phyloP scores from a whole-genome alignment of 257 asterid species.

The Echites panduratus region DNA sequence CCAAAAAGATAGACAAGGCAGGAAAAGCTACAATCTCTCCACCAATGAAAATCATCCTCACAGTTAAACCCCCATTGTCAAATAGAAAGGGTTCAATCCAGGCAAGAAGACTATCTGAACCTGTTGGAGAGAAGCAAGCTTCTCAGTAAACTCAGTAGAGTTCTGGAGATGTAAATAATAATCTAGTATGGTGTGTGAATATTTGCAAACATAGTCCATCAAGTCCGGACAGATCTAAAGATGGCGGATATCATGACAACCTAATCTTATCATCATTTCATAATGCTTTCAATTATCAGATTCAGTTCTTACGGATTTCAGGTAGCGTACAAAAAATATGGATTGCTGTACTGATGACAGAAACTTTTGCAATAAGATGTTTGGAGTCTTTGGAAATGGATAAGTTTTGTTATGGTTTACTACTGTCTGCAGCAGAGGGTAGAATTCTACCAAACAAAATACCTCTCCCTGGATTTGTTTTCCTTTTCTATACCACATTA shows the following conservation, averaged over 20 bases:
- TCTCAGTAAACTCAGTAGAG: conserved; percentile 1
- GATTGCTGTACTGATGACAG: conserved; percentile 11
- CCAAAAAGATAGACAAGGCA: conserved; percentile 21
- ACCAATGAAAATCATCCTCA: conserved; percentile 16
- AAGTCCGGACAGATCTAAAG: not conserved
- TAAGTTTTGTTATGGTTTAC: conserved; percentile 10
- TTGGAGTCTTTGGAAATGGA: conserved; percentile 3
- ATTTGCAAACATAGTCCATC: not conserved
- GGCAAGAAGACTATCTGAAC: conserved; percentile 8
- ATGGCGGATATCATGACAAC: not conserved
- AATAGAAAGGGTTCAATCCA: conserved; percentile 3
- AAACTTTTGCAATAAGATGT: conserved; percentile 6
- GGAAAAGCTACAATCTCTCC: conserved; percentile 19
- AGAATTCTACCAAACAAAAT: not conserved
- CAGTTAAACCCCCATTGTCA: conserved; percentile 12
- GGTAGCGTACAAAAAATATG: conserved; percentile 1
- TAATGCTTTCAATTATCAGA: conserved; percentile 1
- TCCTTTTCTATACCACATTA: not conserved
- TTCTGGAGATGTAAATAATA: conserved; percentile 5
- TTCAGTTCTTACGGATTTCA: not conserved
- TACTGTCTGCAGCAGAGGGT: conserved; percentile 11
- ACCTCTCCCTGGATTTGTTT: not conserved
- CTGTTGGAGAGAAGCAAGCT: not conserved
- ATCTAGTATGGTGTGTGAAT: not conserved
- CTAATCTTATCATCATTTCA: conserved; percentile 11